Conservation (phyloP, 1,284 basidiomycete genomes). For the Exobasidium rhododendri region DNA sequence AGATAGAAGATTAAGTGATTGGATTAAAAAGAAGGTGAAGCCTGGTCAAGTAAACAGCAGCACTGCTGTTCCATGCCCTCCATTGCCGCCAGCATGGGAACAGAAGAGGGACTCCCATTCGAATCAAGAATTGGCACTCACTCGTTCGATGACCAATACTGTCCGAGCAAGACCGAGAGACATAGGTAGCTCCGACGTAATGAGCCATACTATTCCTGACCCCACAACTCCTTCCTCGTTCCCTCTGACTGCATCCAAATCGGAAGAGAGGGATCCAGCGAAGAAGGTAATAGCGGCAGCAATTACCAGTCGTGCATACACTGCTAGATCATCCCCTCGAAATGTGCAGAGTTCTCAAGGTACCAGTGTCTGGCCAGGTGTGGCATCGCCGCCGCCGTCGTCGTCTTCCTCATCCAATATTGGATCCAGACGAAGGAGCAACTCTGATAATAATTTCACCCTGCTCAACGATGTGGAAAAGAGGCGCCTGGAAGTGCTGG, state of each 20-base stretch:
- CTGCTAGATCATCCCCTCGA: too few relatives aligned
- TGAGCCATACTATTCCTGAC: too few relatives aligned
- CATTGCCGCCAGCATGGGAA: constrained; percentile 12
- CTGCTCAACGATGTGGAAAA: neutral
- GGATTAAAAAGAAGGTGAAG: constrained; percentile 31
- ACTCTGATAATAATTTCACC: constrained; percentile 6
- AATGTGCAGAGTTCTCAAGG: neutral
- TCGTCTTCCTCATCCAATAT: neutral
- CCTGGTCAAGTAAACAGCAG: constrained; percentile 5
- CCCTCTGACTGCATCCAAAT: too few relatives aligned
- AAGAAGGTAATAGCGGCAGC: too few relatives aligned
- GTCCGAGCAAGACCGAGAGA: too few relatives aligned
- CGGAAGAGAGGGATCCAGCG: too few relatives aligned
- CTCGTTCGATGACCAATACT: too few relatives aligned
- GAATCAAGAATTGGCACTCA: too few relatives aligned
- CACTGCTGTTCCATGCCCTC: constrained; percentile 3
- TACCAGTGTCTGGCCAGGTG: neutral
- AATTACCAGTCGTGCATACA: too few relatives aligned
- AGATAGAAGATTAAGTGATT: constrained; percentile 29
- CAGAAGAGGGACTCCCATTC: neutral
- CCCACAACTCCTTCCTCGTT: too few relatives aligned
- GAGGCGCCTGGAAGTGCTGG: neutral
- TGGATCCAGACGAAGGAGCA: neutral
- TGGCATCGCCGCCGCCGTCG: neutral
- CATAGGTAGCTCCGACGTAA: too few relatives aligned